Evolutionary conservation across 1,139 yeast genomes (phyloP).

Genomic region (Sugiyamaella grinbergsii): DNA sequence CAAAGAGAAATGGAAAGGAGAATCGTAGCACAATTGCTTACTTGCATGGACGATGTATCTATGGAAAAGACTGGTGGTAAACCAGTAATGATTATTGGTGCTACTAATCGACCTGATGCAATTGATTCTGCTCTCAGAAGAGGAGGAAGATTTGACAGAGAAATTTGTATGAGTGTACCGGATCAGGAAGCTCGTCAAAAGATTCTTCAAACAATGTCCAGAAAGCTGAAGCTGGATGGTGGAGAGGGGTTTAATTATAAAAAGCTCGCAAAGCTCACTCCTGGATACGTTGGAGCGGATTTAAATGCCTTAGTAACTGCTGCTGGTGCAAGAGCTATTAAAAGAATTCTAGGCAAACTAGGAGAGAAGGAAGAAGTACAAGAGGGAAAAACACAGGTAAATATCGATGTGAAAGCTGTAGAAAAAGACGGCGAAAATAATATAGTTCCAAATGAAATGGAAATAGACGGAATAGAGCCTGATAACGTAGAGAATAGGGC

Average conservation of each 20-base stretch:
- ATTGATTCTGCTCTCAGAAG: conserved; percentile 79
- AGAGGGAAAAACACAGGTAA: neutral
- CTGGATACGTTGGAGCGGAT: conserved; percentile 99
- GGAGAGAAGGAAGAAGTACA: conserved; percentile 10
- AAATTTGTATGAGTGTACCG: conserved; percentile 90
- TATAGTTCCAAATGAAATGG: conserved; percentile 9
- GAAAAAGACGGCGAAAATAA: neutral
- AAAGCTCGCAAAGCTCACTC: conserved; percentile 85
- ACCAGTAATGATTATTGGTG: conserved; percentile 95
- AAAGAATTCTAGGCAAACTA: conserved; percentile 65
- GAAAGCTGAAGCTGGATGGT: conserved; percentile 64
- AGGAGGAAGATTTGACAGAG: conserved; percentile 96
- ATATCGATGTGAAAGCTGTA: neutral
- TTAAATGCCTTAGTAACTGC: conserved; percentile 91
- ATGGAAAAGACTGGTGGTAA: conserved; percentile 86
- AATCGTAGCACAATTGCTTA: conserved; percentile 90
- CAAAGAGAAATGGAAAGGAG: conserved; percentile 98
- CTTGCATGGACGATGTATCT: conserved; percentile 91
- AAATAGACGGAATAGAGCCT: conserved; percentile 49
- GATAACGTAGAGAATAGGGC: conserved; percentile 26
- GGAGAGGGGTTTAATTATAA: conserved; percentile 61
- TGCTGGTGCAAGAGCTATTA: conserved; percentile 93
- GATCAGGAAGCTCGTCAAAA: conserved; percentile 79
- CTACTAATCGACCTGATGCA: conserved; percentile 96
- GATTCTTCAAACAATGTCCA: conserved; percentile 68